These are phyloP conservation scores for Agarophyton chilense DNA, from an alignment of 23 red algal species.

Conservation along the genomic window DNA sequence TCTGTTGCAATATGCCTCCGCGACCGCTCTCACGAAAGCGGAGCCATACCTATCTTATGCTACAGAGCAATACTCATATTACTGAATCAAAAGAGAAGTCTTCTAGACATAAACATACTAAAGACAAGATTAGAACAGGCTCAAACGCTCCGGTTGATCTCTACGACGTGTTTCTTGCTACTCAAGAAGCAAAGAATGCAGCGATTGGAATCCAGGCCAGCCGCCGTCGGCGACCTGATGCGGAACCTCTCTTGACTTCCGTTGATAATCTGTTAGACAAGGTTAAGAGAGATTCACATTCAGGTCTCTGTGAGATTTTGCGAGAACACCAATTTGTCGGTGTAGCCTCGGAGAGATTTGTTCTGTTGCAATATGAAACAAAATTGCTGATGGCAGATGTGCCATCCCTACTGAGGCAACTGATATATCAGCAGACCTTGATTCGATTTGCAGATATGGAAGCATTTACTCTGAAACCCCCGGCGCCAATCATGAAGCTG, in stretches of 20 bases:
- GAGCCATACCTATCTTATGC: background rate
- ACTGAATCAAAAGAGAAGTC: background rate
- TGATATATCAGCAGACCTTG: constrained; percentile 74
- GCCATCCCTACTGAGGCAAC: constrained; percentile 20
- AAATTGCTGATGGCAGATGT: constrained; percentile 75
- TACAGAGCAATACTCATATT: background rate
- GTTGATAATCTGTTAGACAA: constrained; percentile 42
- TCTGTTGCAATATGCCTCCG: no score
- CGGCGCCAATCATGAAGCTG: constrained; percentile 57
- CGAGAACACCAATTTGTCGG: constrained; percentile 88
- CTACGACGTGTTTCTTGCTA: constrained; percentile 32
- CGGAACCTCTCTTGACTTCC: constrained; percentile 67
- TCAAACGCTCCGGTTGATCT: constrained; percentile 51
- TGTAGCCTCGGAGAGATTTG: constrained; percentile 37
- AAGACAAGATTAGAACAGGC: constrained; percentile 56
- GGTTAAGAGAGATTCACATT: constrained; percentile 33
- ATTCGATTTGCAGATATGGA: constrained; percentile 78
- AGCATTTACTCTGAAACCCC: background rate
- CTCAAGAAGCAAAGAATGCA: background rate
- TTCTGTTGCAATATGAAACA: constrained; percentile 76
- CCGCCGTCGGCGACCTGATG: constrained; percentile 50
- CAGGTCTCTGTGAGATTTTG: constrained; percentile 63
- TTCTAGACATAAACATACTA: constrained; percentile 1
- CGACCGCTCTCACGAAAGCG: background rate
- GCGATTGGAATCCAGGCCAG: constrained; percentile 27